Percentiles rank a stretch among this genome's conserved stretches.
Evolutionary conservation across 2,329 filamentous ascomycete species (phyloP).

Genomic region (Ophiostoma piceae): DNA sequence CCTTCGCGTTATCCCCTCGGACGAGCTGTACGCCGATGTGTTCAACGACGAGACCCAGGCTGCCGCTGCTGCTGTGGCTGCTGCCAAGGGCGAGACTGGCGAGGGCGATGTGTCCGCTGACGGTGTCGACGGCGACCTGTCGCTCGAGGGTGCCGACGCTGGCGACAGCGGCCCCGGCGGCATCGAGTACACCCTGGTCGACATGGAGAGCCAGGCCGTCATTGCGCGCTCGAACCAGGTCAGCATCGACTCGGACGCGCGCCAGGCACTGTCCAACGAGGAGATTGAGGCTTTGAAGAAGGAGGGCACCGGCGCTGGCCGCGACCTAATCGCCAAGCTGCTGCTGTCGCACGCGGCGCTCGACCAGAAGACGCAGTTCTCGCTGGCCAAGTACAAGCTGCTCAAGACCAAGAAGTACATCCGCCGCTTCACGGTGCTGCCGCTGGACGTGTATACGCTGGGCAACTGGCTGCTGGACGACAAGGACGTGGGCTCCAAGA

Average conservation of each 20-base stretch:
- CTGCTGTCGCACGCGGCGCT: conserved; percentile 83
- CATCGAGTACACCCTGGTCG: conserved; percentile 44
- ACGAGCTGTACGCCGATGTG: conserved; percentile 78
- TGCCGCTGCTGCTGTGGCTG: conserved; percentile 33
- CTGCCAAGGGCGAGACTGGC: conserved; percentile 13
- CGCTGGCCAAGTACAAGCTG: conserved; percentile 90
- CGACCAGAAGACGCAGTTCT: conserved; percentile 91
- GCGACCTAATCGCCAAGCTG: conserved; percentile 88
- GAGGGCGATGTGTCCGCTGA: neutral
- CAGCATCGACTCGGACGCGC: conserved; percentile 46
- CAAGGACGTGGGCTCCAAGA: conserved; percentile 65
- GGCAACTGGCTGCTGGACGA: conserved; percentile 73
- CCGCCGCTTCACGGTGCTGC: conserved; percentile 76
- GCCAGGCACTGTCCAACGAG: conserved; percentile 68
- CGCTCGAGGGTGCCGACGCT: conserved; percentile 37
- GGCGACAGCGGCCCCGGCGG: conserved; percentile 31
- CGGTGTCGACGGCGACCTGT: neutral
- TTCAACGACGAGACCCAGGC: conserved; percentile 43
- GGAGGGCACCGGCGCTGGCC: conserved; percentile 70
- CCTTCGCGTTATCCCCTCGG: conserved; percentile 71
- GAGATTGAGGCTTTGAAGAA: conserved; percentile 71
- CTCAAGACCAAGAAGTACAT: conserved; percentile 93
- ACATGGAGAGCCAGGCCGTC: conserved; percentile 43
- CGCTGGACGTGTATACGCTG: conserved; percentile 72
- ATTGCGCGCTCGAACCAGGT: conserved; percentile 54